These are phyloP conservation scores for Pestalotiopsis sp. DNA, from an alignment of 2,329 filamentous ascomycete species.

Conservation along the genomic window DNA sequence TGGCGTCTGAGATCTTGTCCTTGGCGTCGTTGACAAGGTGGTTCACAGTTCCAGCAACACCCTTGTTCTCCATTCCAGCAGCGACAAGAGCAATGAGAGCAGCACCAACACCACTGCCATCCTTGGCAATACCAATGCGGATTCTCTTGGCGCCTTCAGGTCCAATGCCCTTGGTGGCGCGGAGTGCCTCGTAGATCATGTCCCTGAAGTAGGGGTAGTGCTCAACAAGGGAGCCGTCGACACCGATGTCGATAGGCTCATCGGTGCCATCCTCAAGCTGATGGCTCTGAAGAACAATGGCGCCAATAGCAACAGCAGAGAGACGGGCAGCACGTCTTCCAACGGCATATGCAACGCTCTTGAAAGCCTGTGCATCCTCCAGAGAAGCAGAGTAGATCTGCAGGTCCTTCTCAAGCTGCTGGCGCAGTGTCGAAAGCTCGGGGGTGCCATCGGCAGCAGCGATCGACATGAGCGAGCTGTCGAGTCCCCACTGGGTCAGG, in stretches of 20 bases:
- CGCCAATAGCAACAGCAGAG: constrained; percentile 84
- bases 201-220: constrained; percentile 93
- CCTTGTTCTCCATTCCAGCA: constrained; percentile 62
- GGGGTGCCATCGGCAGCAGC: constrained; percentile 79
- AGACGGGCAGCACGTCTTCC: constrained; percentile 87
- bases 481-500: constrained; percentile 83
- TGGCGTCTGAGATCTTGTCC: constrained; percentile 26
- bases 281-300: constrained; percentile 80
- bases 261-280: constrained; percentile 67
- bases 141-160: constrained; percentile 80
- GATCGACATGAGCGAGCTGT: constrained; percentile 87
- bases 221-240: constrained; percentile 92
- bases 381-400: constrained; percentile 75
- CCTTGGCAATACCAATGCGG: constrained; percentile 94
- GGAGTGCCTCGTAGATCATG: constrained; percentile 82
- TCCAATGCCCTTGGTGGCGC: constrained; percentile 78
- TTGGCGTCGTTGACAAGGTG: constrained; percentile 44
- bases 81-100: constrained; percentile 93
- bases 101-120: constrained; percentile 93
- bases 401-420: constrained; percentile 77
- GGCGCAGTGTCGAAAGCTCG: constrained; percentile 73
- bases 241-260: constrained; percentile 83
- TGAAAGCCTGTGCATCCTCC: constrained; percentile 88
- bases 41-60: constrained; percentile 37
- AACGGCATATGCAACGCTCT: constrained; percentile 79